Base-by-base conservation (phyloP, 768 basidiomycete genomes). In the Cantharellus cinnabarinus region DNA sequence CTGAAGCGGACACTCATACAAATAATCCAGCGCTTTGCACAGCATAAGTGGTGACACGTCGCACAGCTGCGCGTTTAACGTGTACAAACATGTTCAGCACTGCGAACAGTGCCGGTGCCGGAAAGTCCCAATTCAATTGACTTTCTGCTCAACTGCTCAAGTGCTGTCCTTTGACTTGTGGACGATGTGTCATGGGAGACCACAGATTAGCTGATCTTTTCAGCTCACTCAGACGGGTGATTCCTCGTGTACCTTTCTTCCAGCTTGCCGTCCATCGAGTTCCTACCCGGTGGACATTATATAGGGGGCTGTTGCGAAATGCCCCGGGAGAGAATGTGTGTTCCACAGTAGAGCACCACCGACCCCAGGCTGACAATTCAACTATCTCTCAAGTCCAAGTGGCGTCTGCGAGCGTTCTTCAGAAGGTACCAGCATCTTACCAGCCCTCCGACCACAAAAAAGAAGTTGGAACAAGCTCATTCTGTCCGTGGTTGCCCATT, bases 261-360 rank as follows among this genome's bases (percentile, higher is more conserved):
- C 67, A 76, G 55, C 79, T 89, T 37, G 72, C 75, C 0, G 81
- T 81, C 0, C 89, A 93, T 67, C 77, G 82, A 29, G 69, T 81
- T 37, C 88, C 89, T 2, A 89, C 86, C 0, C 68, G 84, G 64
- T 87, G 85, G 83, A 68, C 73, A 0, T 70, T 91, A 3, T 93
- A 90, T 67, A 76, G 87, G 29, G 78, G 79, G 2, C 73, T 93
- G 10, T 68, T 86, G 54, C 70, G 74, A 38, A 65, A 74, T 44
- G 74, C 83, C 3, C 77, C 79, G 0, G 50, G 44, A 50, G 41
- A 55, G 37, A 20, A 54, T 3, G 60, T 50, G 3, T 7, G 4
- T 41, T 10, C 10, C 35, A 48, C 44, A 48, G 10, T 48, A 29
- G 1, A 29, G 20, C 29, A 48, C 44, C 10, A 10, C 10, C 44